These are phyloP conservation scores for Starmerella etchellsii DNA, from an alignment of 805 yeast species.

Conservation along the genomic window DNA sequence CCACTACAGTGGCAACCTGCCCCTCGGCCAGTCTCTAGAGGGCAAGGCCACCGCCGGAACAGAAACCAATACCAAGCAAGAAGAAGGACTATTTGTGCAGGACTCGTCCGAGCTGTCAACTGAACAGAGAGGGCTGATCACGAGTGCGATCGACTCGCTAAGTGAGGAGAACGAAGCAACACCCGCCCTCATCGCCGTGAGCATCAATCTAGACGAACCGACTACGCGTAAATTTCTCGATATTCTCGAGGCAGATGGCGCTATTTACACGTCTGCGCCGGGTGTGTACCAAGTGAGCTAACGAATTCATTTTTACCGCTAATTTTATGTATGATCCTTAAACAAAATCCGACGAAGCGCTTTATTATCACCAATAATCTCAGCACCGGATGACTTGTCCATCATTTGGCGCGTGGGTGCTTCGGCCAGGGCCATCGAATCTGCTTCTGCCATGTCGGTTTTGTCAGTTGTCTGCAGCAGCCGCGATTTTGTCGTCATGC, in stretches of 20 bases:
- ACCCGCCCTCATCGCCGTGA: conserved; percentile 7
- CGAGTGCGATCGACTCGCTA: conserved; percentile 6
- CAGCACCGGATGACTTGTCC: conserved; percentile 19
- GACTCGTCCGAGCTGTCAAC: background rate
- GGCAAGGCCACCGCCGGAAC: background rate
- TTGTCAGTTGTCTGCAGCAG: conserved; percentile 26
- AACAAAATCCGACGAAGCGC: background rate
- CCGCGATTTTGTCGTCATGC: conserved; percentile 52
- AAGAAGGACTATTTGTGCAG: conserved; percentile 9
- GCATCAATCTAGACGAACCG: conserved; percentile 5
- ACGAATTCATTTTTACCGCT: too few species aligned
- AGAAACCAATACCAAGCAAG: background rate
- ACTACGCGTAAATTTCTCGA: background rate
- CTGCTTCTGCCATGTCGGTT: conserved; percentile 12
- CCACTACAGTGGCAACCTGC: conserved; percentile 21
- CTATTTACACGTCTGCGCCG: background rate
- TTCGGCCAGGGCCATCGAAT: conserved; percentile 12
- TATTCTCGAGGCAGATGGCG: background rate
- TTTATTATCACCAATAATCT: conserved; percentile 12
- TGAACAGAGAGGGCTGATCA: conserved; percentile 8
- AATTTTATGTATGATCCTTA: background rate
- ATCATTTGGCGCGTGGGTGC: conserved; percentile 14
- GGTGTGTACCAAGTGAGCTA: background rate
- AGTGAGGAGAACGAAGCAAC: conserved; percentile 14
- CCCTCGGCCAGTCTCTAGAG: conserved; percentile 2